Evolutionary conservation across 2,329 filamentous ascomycete species (phyloP), one percentile per base, ranked within the genome.

Genomic region (Coniochaeta sp.): DNA sequence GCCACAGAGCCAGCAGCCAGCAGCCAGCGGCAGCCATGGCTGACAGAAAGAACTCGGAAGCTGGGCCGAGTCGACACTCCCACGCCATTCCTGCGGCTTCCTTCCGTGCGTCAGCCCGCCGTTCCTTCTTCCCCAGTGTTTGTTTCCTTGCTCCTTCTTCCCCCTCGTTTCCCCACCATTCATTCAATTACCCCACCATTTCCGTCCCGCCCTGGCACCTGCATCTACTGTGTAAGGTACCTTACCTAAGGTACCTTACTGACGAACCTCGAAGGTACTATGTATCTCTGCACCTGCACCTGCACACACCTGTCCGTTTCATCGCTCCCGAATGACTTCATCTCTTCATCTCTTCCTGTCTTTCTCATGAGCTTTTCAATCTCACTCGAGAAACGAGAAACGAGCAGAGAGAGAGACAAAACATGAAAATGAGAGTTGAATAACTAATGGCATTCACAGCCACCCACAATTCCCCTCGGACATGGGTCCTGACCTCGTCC

Each of bases 401-500:
- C n/a, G n/a, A n/a, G n/a, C n/a, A n/a, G n/a, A n/a, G n/a, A n/a
- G n/a, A n/a, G n/a, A n/a, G n/a, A n/a, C n/a, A n/a, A n/a, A n/a
- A n/a, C n/a, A n/a, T n/a, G n/a, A n/a, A n/a, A n/a, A n/a, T n/a
- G n/a, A n/a, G n/a, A n/a, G 17, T 14, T 57, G 54, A 57, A 22
- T 38, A 24, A 71, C 71, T 74, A 69, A 74, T 74, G 72, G 71
- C 69, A 64, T 68, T 66, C 59, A 67, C 74, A 85, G 83, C 85
- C 63, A 87, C 84, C 24, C 84, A 87, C 73, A 88, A 87, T 70
- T 87, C 84, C 34, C 92, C 93, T 58, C 88, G 93, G 69, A 91
- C 93, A 69, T 98, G 95, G 95, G 87, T 99, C 70, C 79, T 99
- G 65, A 96, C 93, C 12, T 89, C 90, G 62, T 90, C 91, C 36